Evolutionary conservation across 2,329 filamentous ascomycete species (phyloP).

Genomic region (Cytospora piceicola): DNA sequence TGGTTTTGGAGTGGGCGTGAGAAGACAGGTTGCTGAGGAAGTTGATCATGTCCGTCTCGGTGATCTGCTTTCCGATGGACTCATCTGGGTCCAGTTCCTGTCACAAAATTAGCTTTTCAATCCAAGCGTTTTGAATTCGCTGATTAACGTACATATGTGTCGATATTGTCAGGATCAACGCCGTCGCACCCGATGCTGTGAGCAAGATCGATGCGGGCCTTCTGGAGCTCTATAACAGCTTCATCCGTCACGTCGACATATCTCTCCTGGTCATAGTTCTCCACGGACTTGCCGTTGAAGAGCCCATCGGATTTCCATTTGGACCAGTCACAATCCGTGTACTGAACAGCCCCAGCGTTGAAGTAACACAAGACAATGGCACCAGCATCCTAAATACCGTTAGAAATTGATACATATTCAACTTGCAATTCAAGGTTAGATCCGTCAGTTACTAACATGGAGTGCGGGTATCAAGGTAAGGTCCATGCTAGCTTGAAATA

Average conservation of each 20-base stretch:
- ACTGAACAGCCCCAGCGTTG: conserved; percentile 21
- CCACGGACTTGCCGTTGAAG: conserved; percentile 17
- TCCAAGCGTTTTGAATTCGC: too few relatives aligned
- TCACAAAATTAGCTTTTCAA: neutral
- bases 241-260: conserved; percentile 25
- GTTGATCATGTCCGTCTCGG: conserved; percentile 25
- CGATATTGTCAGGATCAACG: conserved; percentile 27
- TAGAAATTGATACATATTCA: neutral
- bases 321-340: conserved; percentile 23
- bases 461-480: conserved; percentile 21
- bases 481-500: conserved; percentile 26
- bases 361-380: conserved; percentile 27
- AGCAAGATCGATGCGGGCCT: conserved; percentile 25
- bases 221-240: conserved; percentile 12
- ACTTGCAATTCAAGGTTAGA: too few relatives aligned
- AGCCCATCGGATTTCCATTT: conserved; percentile 15
- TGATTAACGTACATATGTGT: conserved; percentile 20
- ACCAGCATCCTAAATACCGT: conserved; percentile 6
- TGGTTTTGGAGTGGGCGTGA: conserved; percentile 26
- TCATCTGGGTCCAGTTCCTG: conserved; percentile 18
- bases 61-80: conserved; percentile 27
- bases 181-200: conserved; percentile 27
- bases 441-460: conserved; percentile 7
- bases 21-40: conserved; percentile 18
- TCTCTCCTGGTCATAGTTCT: conserved; percentile 21